phyloP scores from a whole-genome alignment of 306 rosid genomes.

The Rosa chinensis region DNA sequence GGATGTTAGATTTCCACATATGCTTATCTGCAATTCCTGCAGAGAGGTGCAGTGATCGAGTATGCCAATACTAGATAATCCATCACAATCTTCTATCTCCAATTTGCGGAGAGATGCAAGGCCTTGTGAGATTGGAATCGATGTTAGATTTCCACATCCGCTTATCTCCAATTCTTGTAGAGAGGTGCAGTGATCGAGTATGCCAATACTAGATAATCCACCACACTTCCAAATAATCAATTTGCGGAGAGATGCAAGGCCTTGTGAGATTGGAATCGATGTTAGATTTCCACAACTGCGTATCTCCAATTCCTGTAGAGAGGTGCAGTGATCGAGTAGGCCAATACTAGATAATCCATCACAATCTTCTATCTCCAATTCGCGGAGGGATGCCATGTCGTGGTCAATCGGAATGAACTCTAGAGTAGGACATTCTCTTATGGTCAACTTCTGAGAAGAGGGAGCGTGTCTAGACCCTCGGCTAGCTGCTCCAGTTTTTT shows the following conservation, averaged over 20 bases:
- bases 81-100: not conserved
- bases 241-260: not conserved
- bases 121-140: not conserved
- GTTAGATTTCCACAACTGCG: fast-evolving
- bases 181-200: not conserved
- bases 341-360: not conserved
- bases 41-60: not conserved
- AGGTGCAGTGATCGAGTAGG: not conserved
- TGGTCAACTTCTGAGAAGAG: not conserved
- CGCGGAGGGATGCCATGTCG: not conserved
- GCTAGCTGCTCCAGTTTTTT: not conserved
- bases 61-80: not conserved
- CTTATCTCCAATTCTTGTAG: not conserved
- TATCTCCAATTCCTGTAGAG: not conserved
- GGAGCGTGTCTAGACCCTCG: not conserved
- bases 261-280: not conserved
- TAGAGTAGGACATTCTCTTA: not conserved
- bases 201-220: not conserved
- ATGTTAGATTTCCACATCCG: not conserved
- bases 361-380: fast-evolving
- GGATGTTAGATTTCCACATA: not conserved
- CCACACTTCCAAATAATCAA: fast-evolving
- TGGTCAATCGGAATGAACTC: not conserved
- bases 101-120: not conserved
- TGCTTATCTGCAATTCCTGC: not conserved